These are phyloP conservation scores for Pichia sp. DNA, from an alignment of 1,139 yeast species.

Conservation along the genomic window DNA sequence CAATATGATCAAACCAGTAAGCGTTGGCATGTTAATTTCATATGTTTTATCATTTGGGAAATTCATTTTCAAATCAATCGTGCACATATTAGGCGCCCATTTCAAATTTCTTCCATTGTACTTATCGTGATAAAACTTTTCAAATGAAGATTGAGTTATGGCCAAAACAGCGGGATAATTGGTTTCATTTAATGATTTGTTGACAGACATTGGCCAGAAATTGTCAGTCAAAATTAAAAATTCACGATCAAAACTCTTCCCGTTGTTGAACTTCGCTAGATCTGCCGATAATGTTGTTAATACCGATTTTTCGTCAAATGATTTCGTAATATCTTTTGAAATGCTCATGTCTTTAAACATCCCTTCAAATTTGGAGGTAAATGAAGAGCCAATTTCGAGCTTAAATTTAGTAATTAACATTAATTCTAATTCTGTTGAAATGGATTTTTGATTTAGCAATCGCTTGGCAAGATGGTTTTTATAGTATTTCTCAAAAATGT, in stretches of 20 bases:
- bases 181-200: slow-evolving; percentile 45
- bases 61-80: slow-evolving; percentile 65
- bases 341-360: slow-evolving; percentile 81
- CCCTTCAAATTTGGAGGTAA: slow-evolving; percentile 73
- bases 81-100: slow-evolving; percentile 84
- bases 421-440: slow-evolving; percentile 26
- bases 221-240: slow-evolving; percentile 45
- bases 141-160: slow-evolving; percentile 34
- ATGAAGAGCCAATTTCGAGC: slow-evolving; percentile 74
- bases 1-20: slow-evolving; percentile 69
- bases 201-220: slow-evolving; percentile 57
- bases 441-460: slow-evolving; percentile 29
- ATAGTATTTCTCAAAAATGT: slow-evolving; percentile 77
- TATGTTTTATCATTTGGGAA: slow-evolving; percentile 57
- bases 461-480: slow-evolving; percentile 85
- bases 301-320: slow-evolving; percentile 1
- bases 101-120: slow-evolving; percentile 68
- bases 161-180: slow-evolving; percentile 44
- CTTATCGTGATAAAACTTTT: slow-evolving; percentile 44
- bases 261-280: slow-evolving; percentile 14
- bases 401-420: slow-evolving; percentile 61
- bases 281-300: slow-evolving; percentile 3
- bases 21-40: slow-evolving; percentile 73
- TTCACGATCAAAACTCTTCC: slow-evolving; percentile 32
- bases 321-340: slow-evolving; percentile 42